Conservation (phyloP, 1,284 basidiomycete species). For the Heterobasidion irregulare region DNA sequence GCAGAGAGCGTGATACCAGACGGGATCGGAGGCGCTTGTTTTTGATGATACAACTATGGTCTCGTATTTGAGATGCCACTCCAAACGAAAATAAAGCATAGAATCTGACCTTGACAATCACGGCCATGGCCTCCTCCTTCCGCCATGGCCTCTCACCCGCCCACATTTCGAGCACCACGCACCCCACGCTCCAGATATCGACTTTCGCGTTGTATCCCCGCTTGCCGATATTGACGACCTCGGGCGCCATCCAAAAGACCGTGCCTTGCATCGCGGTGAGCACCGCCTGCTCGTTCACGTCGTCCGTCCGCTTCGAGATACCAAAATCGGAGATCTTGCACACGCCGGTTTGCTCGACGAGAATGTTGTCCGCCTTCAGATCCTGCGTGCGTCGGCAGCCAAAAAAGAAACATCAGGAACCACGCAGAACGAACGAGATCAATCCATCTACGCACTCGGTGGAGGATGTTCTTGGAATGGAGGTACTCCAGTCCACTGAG, state of each 20-base stretch:
- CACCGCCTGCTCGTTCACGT: slow-evolving; percentile 77
- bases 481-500: slow-evolving; percentile 89
- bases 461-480: slow-evolving; percentile 87
- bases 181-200: slow-evolving; percentile 98
- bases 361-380: slow-evolving; percentile 96
- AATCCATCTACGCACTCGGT: slow-evolving; percentile 54
- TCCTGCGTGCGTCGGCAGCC: slow-evolving; percentile 42
- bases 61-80: background rate
- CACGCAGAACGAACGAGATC: too few species aligned
- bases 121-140: slow-evolving; percentile 82
- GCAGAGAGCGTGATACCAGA: slow-evolving; percentile 69
- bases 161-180: slow-evolving; percentile 98
- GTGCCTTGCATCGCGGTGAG: slow-evolving; percentile 93
- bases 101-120: slow-evolving; percentile 80
- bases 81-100: background rate
- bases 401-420: too few species aligned
- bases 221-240: slow-evolving; percentile 81
- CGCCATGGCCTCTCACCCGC: slow-evolving; percentile 92
- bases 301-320: slow-evolving; percentile 85
- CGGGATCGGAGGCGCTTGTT: slow-evolving; percentile 85
- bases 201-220: slow-evolving; percentile 93
- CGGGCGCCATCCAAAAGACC: slow-evolving; percentile 99
- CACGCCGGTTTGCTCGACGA: slow-evolving; percentile 87
- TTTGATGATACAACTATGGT: slow-evolving; percentile 69
- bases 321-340: slow-evolving; percentile 99